Base-by-base conservation (phyloP, 345 rosid genomes). In the Pistacia integerrima region DNA sequence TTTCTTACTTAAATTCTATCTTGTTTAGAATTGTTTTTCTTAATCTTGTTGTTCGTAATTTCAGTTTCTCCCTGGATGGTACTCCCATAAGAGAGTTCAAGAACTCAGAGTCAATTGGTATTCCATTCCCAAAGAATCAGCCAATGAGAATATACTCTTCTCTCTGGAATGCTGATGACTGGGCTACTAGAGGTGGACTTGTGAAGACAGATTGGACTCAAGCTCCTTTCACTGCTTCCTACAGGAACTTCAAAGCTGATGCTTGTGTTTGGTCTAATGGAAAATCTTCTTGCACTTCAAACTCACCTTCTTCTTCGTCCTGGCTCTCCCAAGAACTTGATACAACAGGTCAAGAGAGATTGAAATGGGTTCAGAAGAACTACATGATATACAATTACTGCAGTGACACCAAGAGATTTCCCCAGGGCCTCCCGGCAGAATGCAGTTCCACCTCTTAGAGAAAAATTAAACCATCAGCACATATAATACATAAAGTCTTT, bases 101-200 rank as follows among this genome's bases (percentile, higher is more conserved):
- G 85, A 92, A 89, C 85, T 60, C 83, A 81, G 86, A 85, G 13
- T 64, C 89, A 30, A 30, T 30, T 30, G 33, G 2, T 30, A 2
- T 30, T 30, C 33, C 33, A 1, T 30, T 30, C 33, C 33, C 33
- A 30, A 30, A 30, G 33, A 30, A 30, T 30, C 33, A 30, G 33
- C 33, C 33, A 30, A 30, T 30, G 33, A 30, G 33, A 30, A 30
- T 30, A 30, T 30, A 30, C 33, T 30, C 33, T 30, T 30, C 33
- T 1, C 33, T 30, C 33, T 30, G 94, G 93, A 89, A 90, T 69
- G 93, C 85, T 18, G 94, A 92, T 72, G 88, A 90, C 52, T 92
- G 94, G 97, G 92, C 92, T 2, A 92, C 97, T 0, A 82, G 93
- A 65, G 93, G 93, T 28, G 94, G 97, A 1, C 84, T 84, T 10